phyloP scores from a whole-genome alignment of 148 eudicot species.

The Heliamphora exappendiculata region DNA sequence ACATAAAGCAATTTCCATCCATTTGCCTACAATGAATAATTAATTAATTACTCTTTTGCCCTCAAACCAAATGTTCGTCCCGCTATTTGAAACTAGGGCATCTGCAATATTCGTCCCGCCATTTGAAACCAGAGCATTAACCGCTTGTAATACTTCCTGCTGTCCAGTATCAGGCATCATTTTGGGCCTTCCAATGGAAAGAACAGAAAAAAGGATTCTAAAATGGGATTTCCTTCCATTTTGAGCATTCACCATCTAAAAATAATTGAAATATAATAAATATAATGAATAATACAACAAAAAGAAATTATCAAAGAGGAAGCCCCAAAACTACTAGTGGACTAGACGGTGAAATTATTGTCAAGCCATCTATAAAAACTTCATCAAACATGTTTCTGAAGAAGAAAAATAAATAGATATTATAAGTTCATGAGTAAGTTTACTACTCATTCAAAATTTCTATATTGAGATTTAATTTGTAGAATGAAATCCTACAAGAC shows the following conservation, averaged over 20 bases:
- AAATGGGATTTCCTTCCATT: no score
- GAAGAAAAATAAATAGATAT: not conserved
- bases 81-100: no score
- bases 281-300: not conserved
- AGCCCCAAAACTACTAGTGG: not conserved
- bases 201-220: no score
- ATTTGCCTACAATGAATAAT: no score
- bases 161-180: no score
- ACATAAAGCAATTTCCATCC: no score
- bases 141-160: no score
- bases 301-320: not conserved
- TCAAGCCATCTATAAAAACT: not conserved
- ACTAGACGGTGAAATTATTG: not conserved
- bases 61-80: no score
- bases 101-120: no score
- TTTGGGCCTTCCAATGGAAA: no score
- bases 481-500: slow-evolving; percentile 51
- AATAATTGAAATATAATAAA: not conserved
- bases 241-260: not conserved
- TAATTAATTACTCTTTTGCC: no score
- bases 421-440: not conserved
- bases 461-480: slow-evolving; percentile 26
- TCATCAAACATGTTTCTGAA: not conserved
- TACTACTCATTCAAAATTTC: slow-evolving; percentile 29
- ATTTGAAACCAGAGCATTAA: no score